Evolutionary conservation across 129 eudicot species (phyloP).

Genomic region (Cynara cardunculus): DNA sequence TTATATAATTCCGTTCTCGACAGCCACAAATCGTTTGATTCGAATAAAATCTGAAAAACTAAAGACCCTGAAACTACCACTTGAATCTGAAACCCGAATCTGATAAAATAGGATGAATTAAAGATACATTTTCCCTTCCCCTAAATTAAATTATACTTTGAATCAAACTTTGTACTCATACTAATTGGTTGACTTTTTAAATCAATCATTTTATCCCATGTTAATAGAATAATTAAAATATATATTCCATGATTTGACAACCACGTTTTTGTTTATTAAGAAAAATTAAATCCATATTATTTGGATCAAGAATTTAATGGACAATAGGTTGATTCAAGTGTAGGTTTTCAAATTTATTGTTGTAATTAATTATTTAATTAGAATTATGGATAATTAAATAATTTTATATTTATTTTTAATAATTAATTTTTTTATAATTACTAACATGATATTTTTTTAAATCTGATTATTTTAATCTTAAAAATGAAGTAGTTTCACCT

Average conservation of each 20-base stretch:
- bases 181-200: neutral
- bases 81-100: no score
- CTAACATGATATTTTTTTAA: no score
- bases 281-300: neutral
- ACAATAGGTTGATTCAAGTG: neutral
- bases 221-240: slow-evolving; percentile 6
- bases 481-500: neutral
- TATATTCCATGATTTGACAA: slow-evolving; percentile 13
- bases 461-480: no score
- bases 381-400: neutral
- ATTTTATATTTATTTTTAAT: no score
- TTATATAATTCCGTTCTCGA: no score
- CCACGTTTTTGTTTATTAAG: slow-evolving; percentile 8
- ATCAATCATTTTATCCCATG: slow-evolving; percentile 3
- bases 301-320: neutral
- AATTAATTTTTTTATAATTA: no score
- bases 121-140: no score
- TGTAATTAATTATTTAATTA: neutral
- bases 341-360: neutral
- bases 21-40: no score
- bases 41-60: no score
- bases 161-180: neutral
- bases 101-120: no score
- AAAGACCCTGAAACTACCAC: no score
- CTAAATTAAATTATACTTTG: no score